phyloP scores from a whole-genome alignment of 2,329 filamentous ascomycete genomes.

The Aspergillus sojae region DNA sequence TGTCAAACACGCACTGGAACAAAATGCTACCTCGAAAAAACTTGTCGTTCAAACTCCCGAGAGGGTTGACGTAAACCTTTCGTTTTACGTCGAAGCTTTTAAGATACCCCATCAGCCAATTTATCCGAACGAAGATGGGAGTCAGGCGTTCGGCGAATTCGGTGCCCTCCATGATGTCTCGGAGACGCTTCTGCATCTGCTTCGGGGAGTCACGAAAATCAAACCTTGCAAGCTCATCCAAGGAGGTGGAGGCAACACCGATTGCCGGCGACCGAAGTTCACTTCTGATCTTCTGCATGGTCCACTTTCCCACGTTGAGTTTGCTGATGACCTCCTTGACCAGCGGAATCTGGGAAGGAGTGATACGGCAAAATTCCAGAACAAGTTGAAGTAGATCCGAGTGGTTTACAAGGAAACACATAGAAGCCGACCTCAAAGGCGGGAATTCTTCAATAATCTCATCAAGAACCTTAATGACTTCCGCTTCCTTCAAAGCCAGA shows the following conservation, averaged over 20 bases:
- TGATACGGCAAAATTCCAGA: constrained; percentile 87
- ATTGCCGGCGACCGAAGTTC: constrained; percentile 81
- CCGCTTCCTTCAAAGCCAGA: constrained; percentile 85
- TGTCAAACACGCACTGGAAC: constrained; percentile 91
- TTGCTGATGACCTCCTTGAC: constrained; percentile 85
- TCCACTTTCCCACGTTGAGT: constrained; percentile 77
- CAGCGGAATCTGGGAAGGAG: constrained; percentile 64
- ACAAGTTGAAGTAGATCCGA: constrained; percentile 82
- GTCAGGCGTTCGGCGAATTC: constrained; percentile 55
- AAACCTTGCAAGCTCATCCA: constrained; percentile 87
- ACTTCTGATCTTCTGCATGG: constrained; percentile 79
- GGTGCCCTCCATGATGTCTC: constrained; percentile 57
- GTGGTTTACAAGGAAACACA: constrained; percentile 92
- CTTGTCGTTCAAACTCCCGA: constrained; percentile 86
- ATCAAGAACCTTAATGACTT: constrained; percentile 91
- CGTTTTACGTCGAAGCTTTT: constrained; percentile 73
- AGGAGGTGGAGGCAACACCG: constrained; percentile 81
- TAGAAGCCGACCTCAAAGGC: constrained; percentile 67
- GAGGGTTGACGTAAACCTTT: constrained; percentile 80
- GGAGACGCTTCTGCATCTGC: constrained; percentile 68
- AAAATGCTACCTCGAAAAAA: constrained; percentile 86
- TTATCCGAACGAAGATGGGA: constrained; percentile 73
- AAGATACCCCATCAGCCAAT: constrained; percentile 74
- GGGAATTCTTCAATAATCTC: constrained; percentile 85
- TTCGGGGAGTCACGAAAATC: constrained; percentile 80